phyloP scores from a whole-genome alignment of 495 filamentous ascomycete genomes.

The Cenococcum geophilum region DNA sequence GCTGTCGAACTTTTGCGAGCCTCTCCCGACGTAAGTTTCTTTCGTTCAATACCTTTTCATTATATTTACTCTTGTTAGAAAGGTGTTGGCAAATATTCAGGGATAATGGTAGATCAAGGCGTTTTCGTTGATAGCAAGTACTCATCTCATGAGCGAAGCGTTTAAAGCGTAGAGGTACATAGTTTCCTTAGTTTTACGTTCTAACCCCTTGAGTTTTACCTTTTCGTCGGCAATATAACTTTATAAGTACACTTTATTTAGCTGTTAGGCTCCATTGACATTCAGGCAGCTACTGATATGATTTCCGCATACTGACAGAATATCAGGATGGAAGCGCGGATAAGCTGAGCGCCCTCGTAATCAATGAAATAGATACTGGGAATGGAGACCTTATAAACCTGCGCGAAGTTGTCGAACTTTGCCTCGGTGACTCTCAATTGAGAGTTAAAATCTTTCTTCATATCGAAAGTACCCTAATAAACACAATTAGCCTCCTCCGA shows the following conservation, averaged over 20 bases:
- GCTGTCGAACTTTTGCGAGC: not conserved
- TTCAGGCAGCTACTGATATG: not conserved
- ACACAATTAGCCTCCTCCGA: not conserved
- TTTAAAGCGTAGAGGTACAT: too few relatives aligned
- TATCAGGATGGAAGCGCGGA: not conserved
- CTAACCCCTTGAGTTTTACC: too few relatives aligned
- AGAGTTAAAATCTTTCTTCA: not conserved
- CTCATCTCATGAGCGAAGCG: too few relatives aligned
- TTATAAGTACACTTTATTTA: too few relatives aligned
- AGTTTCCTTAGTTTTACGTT: too few relatives aligned
- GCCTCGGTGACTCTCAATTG: constrained; percentile 2
- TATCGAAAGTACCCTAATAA: not conserved
- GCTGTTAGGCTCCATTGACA: too few relatives aligned
- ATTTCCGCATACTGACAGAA: not conserved
- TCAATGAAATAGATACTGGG: not conserved
- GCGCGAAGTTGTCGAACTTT: constrained; percentile 6
- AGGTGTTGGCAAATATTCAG: not conserved
- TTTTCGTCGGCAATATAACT: too few relatives aligned
- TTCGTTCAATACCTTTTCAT: not conserved
- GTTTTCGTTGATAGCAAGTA: too few relatives aligned
- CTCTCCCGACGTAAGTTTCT: constrained; percentile 8
- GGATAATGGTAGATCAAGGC: too few relatives aligned
- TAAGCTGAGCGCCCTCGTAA: not conserved
- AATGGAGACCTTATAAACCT: not conserved
- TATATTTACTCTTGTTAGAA: not conserved